Evolutionary conservation across 2,329 filamentous ascomycete genomes (phyloP), one percentile per base, ranked within the genome.

Genomic region (Ceratocystis variospora): DNA sequence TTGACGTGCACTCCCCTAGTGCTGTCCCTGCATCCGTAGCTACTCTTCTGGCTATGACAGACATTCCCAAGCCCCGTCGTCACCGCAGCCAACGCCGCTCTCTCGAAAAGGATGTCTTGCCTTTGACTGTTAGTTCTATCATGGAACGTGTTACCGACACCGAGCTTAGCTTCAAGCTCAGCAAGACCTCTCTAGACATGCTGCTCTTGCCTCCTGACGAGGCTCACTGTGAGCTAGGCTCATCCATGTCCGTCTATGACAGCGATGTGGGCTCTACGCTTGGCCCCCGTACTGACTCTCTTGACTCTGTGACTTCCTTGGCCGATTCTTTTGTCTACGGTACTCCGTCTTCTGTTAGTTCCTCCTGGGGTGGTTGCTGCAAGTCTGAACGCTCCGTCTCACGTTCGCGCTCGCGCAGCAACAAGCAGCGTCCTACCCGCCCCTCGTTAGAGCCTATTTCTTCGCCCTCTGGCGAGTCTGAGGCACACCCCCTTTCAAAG

Each of bases 141-240:
- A 68, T 68, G 48, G 63, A 68, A 28, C 31, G 33, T 22, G 66
- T 63, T 10, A 66, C 63, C 19, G 66, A 68, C 28, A 65, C 59
- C 7, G 80, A 84, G 66, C 74, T 85, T 5, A 83, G 81, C 71
- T 75, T 80, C 67, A 79, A 78, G 5, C 75, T 84, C 53, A 78
- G 78, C 70, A 79, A 77, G 68, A 81, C 78, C 65, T 83, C 83
- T 0, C 72, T 87, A 70, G 83, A 86, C 66, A 73, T 86, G 67
- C 76, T 87, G 5, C 75, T 87, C 4, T 82, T 80, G 41, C 80
- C 83, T 0, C 84, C 83, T 0, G 83, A 86, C n/a, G 81, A 85
- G 59, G 71, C 80, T 28, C 76, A 77, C 53, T 79, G 81, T 41
- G 80, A 83, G 68, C 77, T 63, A 3, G 67, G 72, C 15, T 78